phyloP scores from a whole-genome alignment of 2,329 filamentous ascomycete species.

The Zasmidium cellare region DNA sequence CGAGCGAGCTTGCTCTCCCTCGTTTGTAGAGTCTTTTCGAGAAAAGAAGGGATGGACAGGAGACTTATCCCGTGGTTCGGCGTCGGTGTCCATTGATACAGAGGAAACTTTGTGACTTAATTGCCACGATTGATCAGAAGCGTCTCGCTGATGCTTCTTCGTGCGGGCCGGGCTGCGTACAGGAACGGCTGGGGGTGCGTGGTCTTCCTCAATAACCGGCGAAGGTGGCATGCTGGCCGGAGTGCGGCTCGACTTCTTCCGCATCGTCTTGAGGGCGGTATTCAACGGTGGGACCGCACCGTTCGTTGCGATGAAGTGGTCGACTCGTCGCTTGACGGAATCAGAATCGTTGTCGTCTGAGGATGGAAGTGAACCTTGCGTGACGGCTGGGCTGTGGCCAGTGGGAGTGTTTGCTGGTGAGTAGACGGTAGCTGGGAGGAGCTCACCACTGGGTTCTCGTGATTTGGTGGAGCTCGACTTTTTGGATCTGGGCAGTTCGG shows the following conservation, averaged over 20 bases:
- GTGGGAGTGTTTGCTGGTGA: constrained; percentile 12
- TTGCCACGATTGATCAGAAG: constrained; percentile 11
- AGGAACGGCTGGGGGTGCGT: constrained; percentile 13
- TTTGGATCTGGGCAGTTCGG: background rate
- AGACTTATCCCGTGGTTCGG: constrained; percentile 14
- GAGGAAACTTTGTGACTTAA: constrained; percentile 16
- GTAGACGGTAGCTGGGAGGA: constrained; percentile 21
- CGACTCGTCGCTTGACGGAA: constrained; percentile 17
- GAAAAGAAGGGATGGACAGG: constrained; percentile 14
- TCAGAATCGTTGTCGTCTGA: constrained; percentile 9
- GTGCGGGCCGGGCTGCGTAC: constrained; percentile 21
- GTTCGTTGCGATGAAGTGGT: constrained; percentile 24
- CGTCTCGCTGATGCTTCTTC: constrained; percentile 10
- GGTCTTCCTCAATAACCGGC: constrained; percentile 19
- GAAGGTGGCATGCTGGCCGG: constrained; percentile 19
- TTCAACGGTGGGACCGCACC: constrained; percentile 24
- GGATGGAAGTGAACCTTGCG: constrained; percentile 2
- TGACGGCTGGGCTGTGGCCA: constrained; percentile 5
- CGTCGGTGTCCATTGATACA: constrained; percentile 13
- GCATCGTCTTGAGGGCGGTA: constrained; percentile 20
- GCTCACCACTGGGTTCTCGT: constrained; percentile 16
- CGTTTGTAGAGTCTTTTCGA: constrained; percentile 4
- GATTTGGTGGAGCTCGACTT: background rate
- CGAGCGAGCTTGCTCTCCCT: background rate
- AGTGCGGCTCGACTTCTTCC: constrained; percentile 9